These are phyloP conservation scores for Colletotrichum filicis DNA, from an alignment of 2,329 filamentous ascomycete genomes.

Conservation along the genomic window DNA sequence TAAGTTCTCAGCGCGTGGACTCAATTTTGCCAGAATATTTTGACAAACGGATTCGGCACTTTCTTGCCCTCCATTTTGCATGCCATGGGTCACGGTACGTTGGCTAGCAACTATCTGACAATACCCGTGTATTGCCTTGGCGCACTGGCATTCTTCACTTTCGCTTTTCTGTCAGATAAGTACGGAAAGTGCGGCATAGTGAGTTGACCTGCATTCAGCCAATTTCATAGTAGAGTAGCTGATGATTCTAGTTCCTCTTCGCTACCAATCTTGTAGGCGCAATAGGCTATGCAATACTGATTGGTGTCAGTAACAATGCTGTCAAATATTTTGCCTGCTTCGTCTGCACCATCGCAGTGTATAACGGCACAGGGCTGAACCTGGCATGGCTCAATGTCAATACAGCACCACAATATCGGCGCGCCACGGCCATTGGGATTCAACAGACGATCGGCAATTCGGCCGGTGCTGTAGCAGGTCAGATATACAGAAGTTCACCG, in stretches of 20 bases:
- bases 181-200: conserved; percentile 39
- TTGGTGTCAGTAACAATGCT: conserved; percentile 58
- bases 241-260: conserved; percentile 59
- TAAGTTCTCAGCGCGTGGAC: conserved; percentile 45
- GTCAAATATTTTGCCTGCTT: conserved; percentile 62
- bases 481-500: conserved; percentile 47
- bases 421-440: conserved; percentile 57
- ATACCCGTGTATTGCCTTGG: conserved; percentile 66
- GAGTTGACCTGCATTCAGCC: conserved; percentile 29
- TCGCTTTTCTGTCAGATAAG: conserved; percentile 59
- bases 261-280: conserved; percentile 60
- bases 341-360: conserved; percentile 58
- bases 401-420: conserved; percentile 56
- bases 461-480: conserved; percentile 55
- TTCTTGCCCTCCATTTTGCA: conserved; percentile 67
- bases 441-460: conserved; percentile 48
- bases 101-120: conserved; percentile 63
- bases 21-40: conserved; percentile 64
- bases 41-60: conserved; percentile 66
- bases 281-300: conserved; percentile 59
- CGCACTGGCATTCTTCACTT: conserved; percentile 54
- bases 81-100: conserved; percentile 60
- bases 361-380: conserved; percentile 59
- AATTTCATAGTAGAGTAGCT: too few relatives aligned
- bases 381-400: conserved; percentile 59